phyloP scores from a whole-genome alignment of 179 eudicot species.

The Vitellaria paradoxa region DNA sequence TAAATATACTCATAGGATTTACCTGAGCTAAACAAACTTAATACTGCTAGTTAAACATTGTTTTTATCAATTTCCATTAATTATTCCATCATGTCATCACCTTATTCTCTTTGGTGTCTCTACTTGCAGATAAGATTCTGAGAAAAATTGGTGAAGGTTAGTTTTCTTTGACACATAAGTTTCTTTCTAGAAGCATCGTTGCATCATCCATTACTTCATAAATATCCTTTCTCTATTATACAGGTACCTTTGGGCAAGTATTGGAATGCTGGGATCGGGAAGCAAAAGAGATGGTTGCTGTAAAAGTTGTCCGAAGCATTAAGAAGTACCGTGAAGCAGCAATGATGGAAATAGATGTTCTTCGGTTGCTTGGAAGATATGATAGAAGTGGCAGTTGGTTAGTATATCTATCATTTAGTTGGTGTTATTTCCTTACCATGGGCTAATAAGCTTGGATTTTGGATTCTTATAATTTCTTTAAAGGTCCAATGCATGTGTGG shows the following conservation, averaged over 20 bases:
- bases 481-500: conserved; percentile 13
- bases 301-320: conserved; percentile 30
- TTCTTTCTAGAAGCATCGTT: neutral
- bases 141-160: conserved; percentile 33
- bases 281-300: conserved; percentile 30
- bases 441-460: neutral
- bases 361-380: conserved; percentile 27
- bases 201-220: neutral
- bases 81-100: neutral
- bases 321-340: conserved; percentile 36
- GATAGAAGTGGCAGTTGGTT: conserved; percentile 29
- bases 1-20: neutral
- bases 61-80: neutral
- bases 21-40: neutral
- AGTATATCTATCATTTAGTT: conserved; percentile 8
- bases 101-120: conserved; percentile 12
- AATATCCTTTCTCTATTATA: neutral
- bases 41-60: neutral
- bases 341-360: conserved; percentile 30
- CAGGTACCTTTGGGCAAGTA: conserved; percentile 34
- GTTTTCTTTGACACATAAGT: conserved; percentile 5
- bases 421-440: neutral
- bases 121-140: conserved; percentile 31
- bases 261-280: conserved; percentile 36
- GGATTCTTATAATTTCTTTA: conserved; percentile 1